A percentile compares a stretch with the other conserved stretches of the same genome.
These are phyloP conservation scores for Hibiscus tridactylites DNA, from an alignment of 345 rosid species.

Conservation along the genomic window DNA sequence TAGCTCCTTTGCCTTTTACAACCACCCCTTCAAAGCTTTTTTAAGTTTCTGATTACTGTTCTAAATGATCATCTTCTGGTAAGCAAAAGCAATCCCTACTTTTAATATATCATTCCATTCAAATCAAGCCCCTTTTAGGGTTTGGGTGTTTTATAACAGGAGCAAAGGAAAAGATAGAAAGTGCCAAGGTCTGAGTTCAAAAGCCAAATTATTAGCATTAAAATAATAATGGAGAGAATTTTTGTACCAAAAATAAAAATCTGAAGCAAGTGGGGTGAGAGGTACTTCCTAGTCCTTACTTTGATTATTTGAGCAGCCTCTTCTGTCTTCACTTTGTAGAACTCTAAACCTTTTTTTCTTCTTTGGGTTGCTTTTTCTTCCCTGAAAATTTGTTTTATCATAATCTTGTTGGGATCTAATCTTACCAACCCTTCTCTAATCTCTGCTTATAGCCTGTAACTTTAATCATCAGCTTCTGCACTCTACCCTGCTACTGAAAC, in stretches of 20 bases:
- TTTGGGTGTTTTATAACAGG: constrained; percentile 57
- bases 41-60: constrained; percentile 17
- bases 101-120: constrained; percentile 30
- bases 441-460: constrained; percentile 35
- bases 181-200: constrained; percentile 29
- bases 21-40: constrained; percentile 11
- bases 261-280: constrained; percentile 21
- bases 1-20: constrained; percentile 11
- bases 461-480: constrained; percentile 58
- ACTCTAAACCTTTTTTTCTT: constrained; percentile 16
- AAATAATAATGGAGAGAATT: constrained; percentile 1
- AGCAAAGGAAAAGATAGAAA: constrained; percentile 37
- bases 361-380: constrained; percentile 18
- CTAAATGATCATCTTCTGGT: not conserved
- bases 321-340: constrained; percentile 9
- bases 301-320: constrained; percentile 7
- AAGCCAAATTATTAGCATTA: constrained; percentile 21
- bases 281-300: constrained; percentile 20
- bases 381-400: constrained; percentile 8
- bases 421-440: constrained; percentile 13
- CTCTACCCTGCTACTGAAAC: constrained; percentile 19
- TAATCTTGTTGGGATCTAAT: constrained; percentile 6
- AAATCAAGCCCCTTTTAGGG: constrained; percentile 45
- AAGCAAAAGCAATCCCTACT: constrained; percentile 20
- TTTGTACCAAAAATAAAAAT: not conserved